phyloP scores from a whole-genome alignment of 257 asterid genomes.

The Paulownia fortunei region DNA sequence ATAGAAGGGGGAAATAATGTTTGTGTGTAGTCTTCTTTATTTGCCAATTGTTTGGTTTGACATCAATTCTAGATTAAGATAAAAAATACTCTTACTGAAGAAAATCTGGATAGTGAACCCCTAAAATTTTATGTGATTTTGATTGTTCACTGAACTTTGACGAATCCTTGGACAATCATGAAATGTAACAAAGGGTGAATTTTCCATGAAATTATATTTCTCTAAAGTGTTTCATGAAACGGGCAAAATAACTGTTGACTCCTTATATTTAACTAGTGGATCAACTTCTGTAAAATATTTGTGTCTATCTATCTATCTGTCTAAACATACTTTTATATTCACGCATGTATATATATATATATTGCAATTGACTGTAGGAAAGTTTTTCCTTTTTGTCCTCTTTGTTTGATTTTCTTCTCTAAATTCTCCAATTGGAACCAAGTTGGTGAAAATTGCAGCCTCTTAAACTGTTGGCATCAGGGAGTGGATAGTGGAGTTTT shows the following conservation, averaged over 20 bases:
- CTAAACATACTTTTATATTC: neutral
- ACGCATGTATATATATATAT: neutral
- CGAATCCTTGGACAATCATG: neutral
- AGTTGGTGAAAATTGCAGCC: neutral
- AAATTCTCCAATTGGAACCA: conserved; percentile 16
- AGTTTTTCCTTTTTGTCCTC: neutral
- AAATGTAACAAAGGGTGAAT: neutral
- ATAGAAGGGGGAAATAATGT: neutral
- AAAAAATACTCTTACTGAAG: neutral
- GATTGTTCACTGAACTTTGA: conserved; percentile 12
- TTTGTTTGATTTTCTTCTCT: neutral
- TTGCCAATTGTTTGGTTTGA: conserved; percentile 1
- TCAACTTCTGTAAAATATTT: neutral
- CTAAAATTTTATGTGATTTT: neutral
- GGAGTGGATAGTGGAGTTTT: conserved; percentile 16
- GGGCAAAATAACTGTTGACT: neutral
- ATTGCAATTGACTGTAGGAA: neutral
- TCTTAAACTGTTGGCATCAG: conserved; percentile 17
- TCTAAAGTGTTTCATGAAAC: neutral
- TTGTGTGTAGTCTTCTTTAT: neutral
- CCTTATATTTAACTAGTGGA: conserved; percentile 1
- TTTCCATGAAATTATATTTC: neutral
- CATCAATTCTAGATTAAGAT: neutral
- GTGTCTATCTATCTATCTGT: neutral
- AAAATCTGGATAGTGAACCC: neutral